Evolutionary conservation across 2,329 filamentous ascomycete species (phyloP).

Genomic region (Beauveria scarabaeidicola): DNA sequence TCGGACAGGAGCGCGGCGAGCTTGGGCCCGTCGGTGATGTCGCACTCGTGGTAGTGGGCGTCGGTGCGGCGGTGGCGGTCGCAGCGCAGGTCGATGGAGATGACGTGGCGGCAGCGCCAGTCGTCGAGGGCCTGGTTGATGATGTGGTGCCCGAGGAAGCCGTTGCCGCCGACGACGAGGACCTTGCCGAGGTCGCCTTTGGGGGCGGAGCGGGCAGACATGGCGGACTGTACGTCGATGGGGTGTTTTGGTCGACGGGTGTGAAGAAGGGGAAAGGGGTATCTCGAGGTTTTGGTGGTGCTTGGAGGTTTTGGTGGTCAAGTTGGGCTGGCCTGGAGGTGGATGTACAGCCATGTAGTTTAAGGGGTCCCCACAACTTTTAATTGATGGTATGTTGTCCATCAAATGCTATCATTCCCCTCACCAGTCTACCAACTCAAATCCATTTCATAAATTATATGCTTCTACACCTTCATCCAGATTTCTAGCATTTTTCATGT

Average conservation of each 20-base stretch:
- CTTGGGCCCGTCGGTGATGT: conserved; percentile 60
- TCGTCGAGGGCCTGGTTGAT: conserved; percentile 59
- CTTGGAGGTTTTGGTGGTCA: background rate
- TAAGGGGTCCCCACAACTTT: background rate
- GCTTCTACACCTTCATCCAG: too few species aligned
- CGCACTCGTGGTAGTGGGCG: conserved; percentile 61
- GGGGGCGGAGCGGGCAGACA: conserved; percentile 19
- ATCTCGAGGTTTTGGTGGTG: background rate
- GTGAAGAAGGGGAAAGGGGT: too few species aligned
- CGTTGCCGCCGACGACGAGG: conserved; percentile 74
- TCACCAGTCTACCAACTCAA: too few species aligned
- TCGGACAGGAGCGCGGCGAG: conserved; percentile 56
- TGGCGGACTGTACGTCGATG: background rate
- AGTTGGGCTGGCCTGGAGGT: background rate
- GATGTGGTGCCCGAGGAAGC: conserved; percentile 77
- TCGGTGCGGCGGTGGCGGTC: conserved; percentile 55
- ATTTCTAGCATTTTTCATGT: too few species aligned
- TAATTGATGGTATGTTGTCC: too few species aligned
- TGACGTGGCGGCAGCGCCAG: conserved; percentile 45
- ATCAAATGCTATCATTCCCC: too few species aligned
- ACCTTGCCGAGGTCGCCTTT: conserved; percentile 54
- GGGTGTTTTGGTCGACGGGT: background rate
- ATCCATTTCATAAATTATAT: too few species aligned
- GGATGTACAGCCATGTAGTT: too few species aligned
- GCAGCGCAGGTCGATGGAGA: conserved; percentile 66